phyloP scores from a whole-genome alignment of 164 flowering plant genomes.

The Echeveria elegans region DNA sequence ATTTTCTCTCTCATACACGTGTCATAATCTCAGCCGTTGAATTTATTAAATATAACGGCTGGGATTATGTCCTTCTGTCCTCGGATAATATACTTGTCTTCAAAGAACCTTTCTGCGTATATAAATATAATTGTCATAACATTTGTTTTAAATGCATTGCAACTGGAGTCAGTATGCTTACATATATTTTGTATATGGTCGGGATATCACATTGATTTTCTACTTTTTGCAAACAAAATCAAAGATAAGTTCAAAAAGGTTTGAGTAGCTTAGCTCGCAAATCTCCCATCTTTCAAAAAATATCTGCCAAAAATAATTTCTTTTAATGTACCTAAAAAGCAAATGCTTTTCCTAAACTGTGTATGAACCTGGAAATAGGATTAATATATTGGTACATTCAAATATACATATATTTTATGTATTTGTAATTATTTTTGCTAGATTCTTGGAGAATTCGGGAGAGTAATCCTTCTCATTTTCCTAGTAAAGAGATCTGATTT shows the following conservation, averaged over 20 bases:
- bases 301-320: not conserved
- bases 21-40: too few species aligned
- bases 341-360: not conserved
- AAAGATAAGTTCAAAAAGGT: not conserved
- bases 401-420: not conserved
- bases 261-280: not conserved
- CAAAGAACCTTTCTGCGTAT: too few species aligned
- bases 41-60: too few species aligned
- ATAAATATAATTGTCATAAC: not conserved
- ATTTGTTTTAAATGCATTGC: not conserved
- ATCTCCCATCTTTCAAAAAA: not conserved
- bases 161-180: not conserved
- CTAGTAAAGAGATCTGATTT: not conserved
- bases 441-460: not conserved
- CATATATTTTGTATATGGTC: constrained; percentile 6
- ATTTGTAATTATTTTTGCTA: constrained; percentile 1
- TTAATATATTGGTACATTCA: too few species aligned
- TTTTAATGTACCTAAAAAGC: not conserved
- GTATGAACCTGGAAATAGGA: not conserved
- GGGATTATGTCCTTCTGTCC: too few species aligned
- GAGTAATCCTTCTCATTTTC: not conserved
- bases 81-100: too few species aligned
- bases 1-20: too few species aligned
- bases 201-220: not conserved
- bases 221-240: not conserved